phyloP scores from a whole-genome alignment of 148 eudicot species.

The Camellia granthamiana region DNA sequence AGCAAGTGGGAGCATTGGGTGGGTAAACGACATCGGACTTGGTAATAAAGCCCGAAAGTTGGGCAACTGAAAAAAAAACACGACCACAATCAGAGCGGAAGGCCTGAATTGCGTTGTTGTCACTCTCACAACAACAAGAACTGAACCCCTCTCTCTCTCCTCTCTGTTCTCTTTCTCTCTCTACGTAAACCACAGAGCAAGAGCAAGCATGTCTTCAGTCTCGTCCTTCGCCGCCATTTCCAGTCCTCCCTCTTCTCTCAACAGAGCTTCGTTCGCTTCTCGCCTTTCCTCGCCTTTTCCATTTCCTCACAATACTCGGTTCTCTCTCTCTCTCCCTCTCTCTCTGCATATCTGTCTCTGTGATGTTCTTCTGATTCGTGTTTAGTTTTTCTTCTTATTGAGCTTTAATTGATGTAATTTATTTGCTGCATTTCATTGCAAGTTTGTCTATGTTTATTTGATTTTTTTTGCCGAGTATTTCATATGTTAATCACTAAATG shows the following conservation, averaged over 20 bases:
- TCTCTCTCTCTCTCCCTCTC: slow-evolving; percentile 3
- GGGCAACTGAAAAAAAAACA: no score
- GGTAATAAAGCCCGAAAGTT: no score
- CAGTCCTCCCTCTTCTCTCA: slow-evolving; percentile 16
- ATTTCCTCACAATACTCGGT: slow-evolving; percentile 19
- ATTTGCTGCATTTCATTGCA: not conserved
- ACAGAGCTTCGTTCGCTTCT: slow-evolving; percentile 16
- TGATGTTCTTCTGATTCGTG: not conserved
- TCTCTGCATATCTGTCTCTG: not conserved
- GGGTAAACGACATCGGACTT: no score
- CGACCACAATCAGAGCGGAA: no score
- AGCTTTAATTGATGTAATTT: not conserved
- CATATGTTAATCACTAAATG: no score
- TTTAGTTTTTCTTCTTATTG: not conserved
- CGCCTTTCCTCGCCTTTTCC: slow-evolving; percentile 6
- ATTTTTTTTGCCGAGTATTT: not conserved
- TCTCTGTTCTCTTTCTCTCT: not conserved
- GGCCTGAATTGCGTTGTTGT: no score
- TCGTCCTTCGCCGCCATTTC: slow-evolving; percentile 28
- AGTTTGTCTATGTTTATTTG: not conserved
- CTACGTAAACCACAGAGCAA: no score
- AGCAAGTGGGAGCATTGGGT: no score
- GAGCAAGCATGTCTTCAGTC: slow-evolving; percentile 25
- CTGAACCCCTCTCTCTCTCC: slow-evolving; percentile 1
- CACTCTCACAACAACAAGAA: not conserved